These are phyloP conservation scores for Poa pratensis DNA, from an alignment of 176 grass and related monocot species.

Conservation along the genomic window DNA sequence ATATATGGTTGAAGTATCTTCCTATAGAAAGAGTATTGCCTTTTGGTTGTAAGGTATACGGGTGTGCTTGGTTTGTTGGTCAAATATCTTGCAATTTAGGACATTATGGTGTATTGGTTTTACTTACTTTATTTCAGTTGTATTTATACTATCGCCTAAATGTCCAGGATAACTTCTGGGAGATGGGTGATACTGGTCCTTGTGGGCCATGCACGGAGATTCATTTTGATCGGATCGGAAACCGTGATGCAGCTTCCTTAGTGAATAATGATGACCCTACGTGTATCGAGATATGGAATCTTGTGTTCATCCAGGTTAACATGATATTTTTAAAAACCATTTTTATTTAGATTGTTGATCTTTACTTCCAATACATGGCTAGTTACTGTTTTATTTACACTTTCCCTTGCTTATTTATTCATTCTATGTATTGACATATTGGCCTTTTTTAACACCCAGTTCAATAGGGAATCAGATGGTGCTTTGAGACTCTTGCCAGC, in stretches of 20 bases:
- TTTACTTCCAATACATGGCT: background rate
- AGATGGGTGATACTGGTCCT: slow-evolving; percentile 91
- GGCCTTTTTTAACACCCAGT: slow-evolving; percentile 52
- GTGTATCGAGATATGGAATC: slow-evolving; percentile 95
- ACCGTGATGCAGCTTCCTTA: slow-evolving; percentile 77
- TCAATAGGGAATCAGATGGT: slow-evolving; percentile 82
- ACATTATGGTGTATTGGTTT: slow-evolving; percentile 11
- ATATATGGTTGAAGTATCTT: slow-evolving; percentile 83
- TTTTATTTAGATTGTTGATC: background rate
- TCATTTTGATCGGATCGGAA: slow-evolving; percentile 86
- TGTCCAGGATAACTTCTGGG: slow-evolving; percentile 85
- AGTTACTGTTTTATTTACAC: background rate
- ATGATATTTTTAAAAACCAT: background rate
- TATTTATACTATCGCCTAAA: background rate
- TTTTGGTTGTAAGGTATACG: slow-evolving; percentile 84
- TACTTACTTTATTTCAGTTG: background rate
- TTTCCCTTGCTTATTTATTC: slow-evolving; percentile 11
- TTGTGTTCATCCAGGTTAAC: slow-evolving; percentile 91
- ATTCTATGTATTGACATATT: background rate
- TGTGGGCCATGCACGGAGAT: slow-evolving; percentile 96
- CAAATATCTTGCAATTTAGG: slow-evolving; percentile 10
- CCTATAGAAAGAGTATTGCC: slow-evolving; percentile 67
- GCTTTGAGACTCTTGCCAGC: slow-evolving; percentile 74
- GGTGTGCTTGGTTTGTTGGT: slow-evolving; percentile 19
- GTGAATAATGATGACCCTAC: slow-evolving; percentile 94